phyloP scores from a whole-genome alignment of 1,284 basidiomycete species.

The Sporisorium reilianum region DNA sequence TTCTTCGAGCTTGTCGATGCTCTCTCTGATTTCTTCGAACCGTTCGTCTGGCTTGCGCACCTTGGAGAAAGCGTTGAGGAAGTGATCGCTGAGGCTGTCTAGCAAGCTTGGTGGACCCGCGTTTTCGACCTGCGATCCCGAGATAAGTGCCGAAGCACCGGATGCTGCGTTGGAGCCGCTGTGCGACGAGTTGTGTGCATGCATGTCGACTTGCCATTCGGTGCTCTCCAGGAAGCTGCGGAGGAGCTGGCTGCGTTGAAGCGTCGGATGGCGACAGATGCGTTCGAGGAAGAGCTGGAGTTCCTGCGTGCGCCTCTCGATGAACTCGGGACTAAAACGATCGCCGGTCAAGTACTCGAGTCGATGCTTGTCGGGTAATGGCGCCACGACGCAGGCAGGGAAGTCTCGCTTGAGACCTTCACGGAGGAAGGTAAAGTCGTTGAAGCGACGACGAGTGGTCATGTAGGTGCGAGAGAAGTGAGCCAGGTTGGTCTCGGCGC shows the following conservation, averaged over 20 bases:
- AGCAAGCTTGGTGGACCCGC: constrained; percentile 51
- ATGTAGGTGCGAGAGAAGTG: constrained; percentile 77
- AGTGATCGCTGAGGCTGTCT: constrained; percentile 93
- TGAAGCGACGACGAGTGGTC: constrained; percentile 86
- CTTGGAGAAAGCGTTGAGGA: constrained; percentile 92
- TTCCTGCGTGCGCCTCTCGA: constrained; percentile 88
- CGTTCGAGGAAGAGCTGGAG: constrained; percentile 93
- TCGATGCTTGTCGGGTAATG: constrained; percentile 95
- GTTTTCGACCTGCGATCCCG: constrained; percentile 37
- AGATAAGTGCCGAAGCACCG: constrained; percentile 20
- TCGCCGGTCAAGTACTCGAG: constrained; percentile 94
- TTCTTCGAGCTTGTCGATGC: constrained; percentile 94
- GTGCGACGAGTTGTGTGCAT: constrained; percentile 58
- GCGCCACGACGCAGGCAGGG: constrained; percentile 94
- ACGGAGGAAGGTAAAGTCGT: constrained; percentile 94
- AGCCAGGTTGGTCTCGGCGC: constrained; percentile 85
- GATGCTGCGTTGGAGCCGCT: constrained; percentile 15
- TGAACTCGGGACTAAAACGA: constrained; percentile 94
- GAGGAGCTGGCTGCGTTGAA: constrained; percentile 90
- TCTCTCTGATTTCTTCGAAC: constrained; percentile 89
- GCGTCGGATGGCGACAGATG: constrained; percentile 88
- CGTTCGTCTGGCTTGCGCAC: constrained; percentile 96
- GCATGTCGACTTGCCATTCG: constrained; percentile 80
- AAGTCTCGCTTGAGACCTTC: constrained; percentile 91
- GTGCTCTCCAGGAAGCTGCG: constrained; percentile 93